Base-by-base conservation (phyloP, 805 yeast species). In the Priceomyces fermenticarens region DNA sequence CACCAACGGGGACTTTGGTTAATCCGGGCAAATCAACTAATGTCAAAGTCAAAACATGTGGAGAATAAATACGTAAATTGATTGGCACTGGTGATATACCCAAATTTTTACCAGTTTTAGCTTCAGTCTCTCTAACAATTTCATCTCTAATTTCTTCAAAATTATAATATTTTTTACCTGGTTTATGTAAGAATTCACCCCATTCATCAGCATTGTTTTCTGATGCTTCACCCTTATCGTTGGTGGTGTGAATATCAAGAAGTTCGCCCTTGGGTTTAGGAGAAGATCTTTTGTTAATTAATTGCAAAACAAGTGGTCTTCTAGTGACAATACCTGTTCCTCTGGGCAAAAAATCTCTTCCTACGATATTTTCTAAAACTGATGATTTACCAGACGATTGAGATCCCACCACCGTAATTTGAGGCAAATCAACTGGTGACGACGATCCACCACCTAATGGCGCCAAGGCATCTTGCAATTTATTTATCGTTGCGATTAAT, bases 1-100 rank as follows among this genome's bases (percentile, higher is more conserved):
- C 99, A 37, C 99, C 99, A 41, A 93, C 97, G 3, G 99, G 99
- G 30, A 93, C 99, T 62, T 93, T 93, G 31, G 99, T 93, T 57
- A 93, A 78, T 45, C 99, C 99, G 8, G 99, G 99, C 56, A 93
- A 77, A 68, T 93, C 99, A 31, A 93, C 97, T 54, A 93, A 76
- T 6, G 99, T 93, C 60, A 91, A 78, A 13, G 97, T 90, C 49
- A 91, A 73, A 35, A 91, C 98, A 53, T 88, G 89, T 15, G 99
- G 98, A 17, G 97, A 88, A 65, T 78, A 90, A 45, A 93, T 85
- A 62, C 96, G 83, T 60, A 93, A 75, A 65, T 93, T 91, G 61
- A 93, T 93, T 34, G 99, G 99, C 12, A 81, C 82, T 6, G 96
- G 77, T 12, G 96, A 85, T 46, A 93, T 93, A 33, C 99, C 98